phyloP scores from a whole-genome alignment of 2,329 filamentous ascomycete genomes.

The Blastomyces gilchristii region DNA sequence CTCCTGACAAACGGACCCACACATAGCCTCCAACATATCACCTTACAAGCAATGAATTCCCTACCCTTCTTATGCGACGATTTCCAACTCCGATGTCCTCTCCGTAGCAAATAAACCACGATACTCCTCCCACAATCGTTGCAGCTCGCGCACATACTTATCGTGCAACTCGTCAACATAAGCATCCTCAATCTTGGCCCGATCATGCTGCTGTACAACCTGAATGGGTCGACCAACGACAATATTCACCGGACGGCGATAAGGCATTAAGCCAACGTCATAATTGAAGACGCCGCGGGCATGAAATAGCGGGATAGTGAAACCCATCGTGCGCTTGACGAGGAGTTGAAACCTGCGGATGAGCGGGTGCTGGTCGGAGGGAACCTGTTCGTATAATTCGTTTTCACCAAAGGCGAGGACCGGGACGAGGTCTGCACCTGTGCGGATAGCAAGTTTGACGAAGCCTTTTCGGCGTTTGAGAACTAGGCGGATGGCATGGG shows the following conservation, averaged over 20 bases:
- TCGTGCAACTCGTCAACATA: constrained; percentile 75
- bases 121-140: constrained; percentile 38
- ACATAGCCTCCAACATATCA: background rate
- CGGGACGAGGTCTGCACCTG: constrained; percentile 87
- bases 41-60: constrained; percentile 20
- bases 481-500: constrained; percentile 65
- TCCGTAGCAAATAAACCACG: constrained; percentile 38
- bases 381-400: constrained; percentile 85
- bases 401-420: constrained; percentile 93
- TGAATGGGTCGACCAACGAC: constrained; percentile 76
- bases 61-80: constrained; percentile 19
- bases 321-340: constrained; percentile 77
- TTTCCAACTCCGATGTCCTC: constrained; percentile 35
- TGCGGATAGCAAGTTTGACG: constrained; percentile 81
- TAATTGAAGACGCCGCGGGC: constrained; percentile 94
- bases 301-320: constrained; percentile 83
- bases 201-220: constrained; percentile 49
- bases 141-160: constrained; percentile 57
- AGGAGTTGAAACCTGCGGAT: constrained; percentile 75
- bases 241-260: constrained; percentile 74
- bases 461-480: constrained; percentile 82
- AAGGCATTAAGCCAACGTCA: constrained; percentile 92
- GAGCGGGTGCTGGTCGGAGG: constrained; percentile 62
- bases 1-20: background rate
- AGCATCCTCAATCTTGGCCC: constrained; percentile 54